These are phyloP conservation scores for Rhodomyrtus psidioides DNA, from an alignment of 441 rosid genomes.

Conservation along the genomic window DNA sequence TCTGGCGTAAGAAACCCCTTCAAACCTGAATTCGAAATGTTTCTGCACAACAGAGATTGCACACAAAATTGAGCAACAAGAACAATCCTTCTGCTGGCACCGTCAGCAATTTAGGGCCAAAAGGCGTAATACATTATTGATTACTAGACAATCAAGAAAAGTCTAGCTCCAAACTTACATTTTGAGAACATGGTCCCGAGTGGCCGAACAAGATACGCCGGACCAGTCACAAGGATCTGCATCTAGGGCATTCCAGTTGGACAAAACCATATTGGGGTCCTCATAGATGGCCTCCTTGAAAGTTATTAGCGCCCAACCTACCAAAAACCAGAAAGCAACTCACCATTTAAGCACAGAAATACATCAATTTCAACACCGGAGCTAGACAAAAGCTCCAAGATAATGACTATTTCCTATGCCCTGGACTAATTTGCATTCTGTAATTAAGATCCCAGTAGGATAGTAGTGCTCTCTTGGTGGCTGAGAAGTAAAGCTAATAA, in stretches of 20 bases:
- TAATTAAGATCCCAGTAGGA: neutral
- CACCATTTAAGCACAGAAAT: slow-evolving; percentile 10
- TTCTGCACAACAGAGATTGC: slow-evolving; percentile 37
- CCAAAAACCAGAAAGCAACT: slow-evolving; percentile 1
- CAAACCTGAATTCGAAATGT: slow-evolving; percentile 54
- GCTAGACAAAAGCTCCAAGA: neutral
- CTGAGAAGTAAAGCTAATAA: neutral
- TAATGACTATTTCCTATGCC: neutral
- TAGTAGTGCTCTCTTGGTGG: neutral
- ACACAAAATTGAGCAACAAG: neutral
- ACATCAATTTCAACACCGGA: neutral
- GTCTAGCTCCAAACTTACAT: slow-evolving; percentile 43
- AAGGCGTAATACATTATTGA: neutral
- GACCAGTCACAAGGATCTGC: slow-evolving; percentile 85
- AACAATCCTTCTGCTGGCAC: neutral
- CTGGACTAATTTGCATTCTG: neutral
- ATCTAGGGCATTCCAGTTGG: slow-evolving; percentile 73
- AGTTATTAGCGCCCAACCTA: slow-evolving; percentile 61
- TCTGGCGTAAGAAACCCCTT: slow-evolving; percentile 92
- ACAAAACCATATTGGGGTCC: slow-evolving; percentile 65
- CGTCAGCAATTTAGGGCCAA: neutral
- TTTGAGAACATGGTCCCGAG: slow-evolving; percentile 63
- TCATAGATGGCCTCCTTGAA: slow-evolving; percentile 88
- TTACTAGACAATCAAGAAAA: neutral
- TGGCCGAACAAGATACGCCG: slow-evolving; percentile 50